Evolutionary conservation across 345 rosid genomes (phyloP).

Genomic region (Hevea brasiliensis): DNA sequence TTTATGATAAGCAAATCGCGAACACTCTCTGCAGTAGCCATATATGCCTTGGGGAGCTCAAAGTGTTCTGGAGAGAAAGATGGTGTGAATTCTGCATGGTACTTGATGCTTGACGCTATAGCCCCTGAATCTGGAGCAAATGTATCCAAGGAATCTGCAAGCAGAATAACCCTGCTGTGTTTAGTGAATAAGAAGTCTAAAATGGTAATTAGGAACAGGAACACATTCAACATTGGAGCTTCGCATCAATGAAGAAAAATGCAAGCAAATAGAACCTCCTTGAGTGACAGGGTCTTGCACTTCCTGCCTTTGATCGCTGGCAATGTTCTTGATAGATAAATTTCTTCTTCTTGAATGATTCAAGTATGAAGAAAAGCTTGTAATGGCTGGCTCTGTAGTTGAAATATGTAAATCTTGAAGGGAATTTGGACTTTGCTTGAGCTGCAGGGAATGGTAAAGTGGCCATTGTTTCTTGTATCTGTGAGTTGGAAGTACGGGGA

Average conservation of each 20-base stretch:
- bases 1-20: slow-evolving; percentile 51
- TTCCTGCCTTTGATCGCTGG: slow-evolving; percentile 41
- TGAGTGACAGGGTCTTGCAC: slow-evolving; percentile 29
- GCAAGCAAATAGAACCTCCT: slow-evolving; percentile 18
- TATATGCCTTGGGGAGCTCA: slow-evolving; percentile 53
- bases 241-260: neutral
- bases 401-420: slow-evolving; percentile 31
- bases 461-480: slow-evolving; percentile 30
- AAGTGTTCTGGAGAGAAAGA: slow-evolving; percentile 50
- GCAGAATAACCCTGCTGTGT: too few species aligned
- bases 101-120: slow-evolving; percentile 47
- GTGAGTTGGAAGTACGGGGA: neutral
- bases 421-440: slow-evolving; percentile 17
- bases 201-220: neutral
- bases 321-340: slow-evolving; percentile 35
- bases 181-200: neutral
- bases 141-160: slow-evolving; percentile 37
- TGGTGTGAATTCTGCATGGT: slow-evolving; percentile 59
- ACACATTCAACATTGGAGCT: neutral
- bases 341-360: slow-evolving; percentile 22
- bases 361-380: slow-evolving; percentile 31
- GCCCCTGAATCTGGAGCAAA: slow-evolving; percentile 40
- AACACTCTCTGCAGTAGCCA: slow-evolving; percentile 53
- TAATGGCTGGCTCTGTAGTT: slow-evolving; percentile 19
- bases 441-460: slow-evolving; percentile 34